A percentile compares a stretch with the other conserved stretches of the same genome.
Conservation (phyloP, 768 basidiomycete genomes). For the Cyathus striatus region DNA sequence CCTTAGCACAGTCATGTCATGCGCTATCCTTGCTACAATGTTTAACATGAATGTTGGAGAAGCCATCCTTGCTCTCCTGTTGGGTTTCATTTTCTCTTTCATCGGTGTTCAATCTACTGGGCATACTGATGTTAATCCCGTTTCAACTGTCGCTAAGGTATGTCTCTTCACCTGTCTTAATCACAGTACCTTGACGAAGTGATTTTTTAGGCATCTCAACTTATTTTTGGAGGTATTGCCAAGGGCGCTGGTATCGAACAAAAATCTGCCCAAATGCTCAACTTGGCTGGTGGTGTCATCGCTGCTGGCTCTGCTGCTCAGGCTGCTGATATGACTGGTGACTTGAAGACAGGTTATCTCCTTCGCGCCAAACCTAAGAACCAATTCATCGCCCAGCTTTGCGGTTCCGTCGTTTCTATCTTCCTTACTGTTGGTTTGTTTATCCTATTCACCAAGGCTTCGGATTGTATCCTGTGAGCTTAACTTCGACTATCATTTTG, state of each 20-base stretch:
- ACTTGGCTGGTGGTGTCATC: conserved; percentile 48
- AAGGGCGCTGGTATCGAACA: conserved; percentile 36
- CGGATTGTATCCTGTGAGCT: conserved; percentile 53
- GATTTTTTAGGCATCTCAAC: conserved; percentile 41
- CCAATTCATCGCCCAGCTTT: conserved; percentile 58
- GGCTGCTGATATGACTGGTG: conserved; percentile 61
- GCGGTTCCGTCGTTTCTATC: conserved; percentile 52
- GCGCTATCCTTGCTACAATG: conserved; percentile 47
- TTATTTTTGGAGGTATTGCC: conserved; percentile 58
- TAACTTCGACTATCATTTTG: not conserved
- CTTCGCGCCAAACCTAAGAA: conserved; percentile 58
- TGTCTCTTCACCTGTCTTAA: not conserved
- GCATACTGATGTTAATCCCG: conserved; percentile 57
- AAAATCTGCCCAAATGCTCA: conserved; percentile 36
- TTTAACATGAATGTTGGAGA: conserved; percentile 57
- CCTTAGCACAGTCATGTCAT: conserved; percentile 41
- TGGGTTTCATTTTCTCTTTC: conserved; percentile 64
- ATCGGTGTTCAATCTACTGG: conserved; percentile 60
- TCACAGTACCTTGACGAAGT: not conserved
- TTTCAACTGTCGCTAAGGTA: conserved; percentile 49
- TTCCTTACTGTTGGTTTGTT: conserved; percentile 57
- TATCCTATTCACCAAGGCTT: conserved; percentile 57
- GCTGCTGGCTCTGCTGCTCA: conserved; percentile 53
- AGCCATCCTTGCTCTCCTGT: conserved; percentile 49
- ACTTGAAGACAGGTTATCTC: conserved; percentile 68